A percentile compares a stretch with the other conserved stretches of the same genome.
These are phyloP conservation scores for Pogostemon cablin DNA, from an alignment of 257 asterid genomes.

Conservation along the genomic window DNA sequence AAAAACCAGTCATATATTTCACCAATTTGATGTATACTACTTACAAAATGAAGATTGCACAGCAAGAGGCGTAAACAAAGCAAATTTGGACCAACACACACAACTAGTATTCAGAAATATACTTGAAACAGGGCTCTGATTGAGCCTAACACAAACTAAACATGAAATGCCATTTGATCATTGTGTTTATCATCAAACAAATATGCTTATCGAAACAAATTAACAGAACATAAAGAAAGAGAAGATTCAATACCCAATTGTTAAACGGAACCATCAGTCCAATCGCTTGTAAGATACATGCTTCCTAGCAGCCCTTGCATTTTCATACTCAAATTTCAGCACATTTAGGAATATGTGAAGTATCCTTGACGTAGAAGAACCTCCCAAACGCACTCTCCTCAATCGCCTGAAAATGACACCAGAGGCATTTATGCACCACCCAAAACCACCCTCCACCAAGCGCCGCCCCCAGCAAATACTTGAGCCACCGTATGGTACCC, in stretches of 20 bases:
- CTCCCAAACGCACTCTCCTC: slow-evolving; percentile 75
- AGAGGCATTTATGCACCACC: slow-evolving; percentile 65
- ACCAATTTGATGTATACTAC: background rate
- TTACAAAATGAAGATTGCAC: background rate
- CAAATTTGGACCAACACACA: background rate
- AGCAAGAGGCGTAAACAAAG: too few relatives aligned
- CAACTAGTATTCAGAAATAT: background rate
- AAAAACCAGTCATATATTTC: background rate
- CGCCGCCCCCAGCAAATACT: slow-evolving; percentile 82
- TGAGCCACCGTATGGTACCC: slow-evolving; percentile 89
- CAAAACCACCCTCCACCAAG: slow-evolving; percentile 88
- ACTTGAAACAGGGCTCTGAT: background rate
- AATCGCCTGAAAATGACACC: slow-evolving; percentile 60
- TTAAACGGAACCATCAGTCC: slow-evolving; percentile 42
- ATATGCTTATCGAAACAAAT: background rate
- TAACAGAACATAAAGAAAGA: background rate
- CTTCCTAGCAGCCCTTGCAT: slow-evolving; percentile 75
- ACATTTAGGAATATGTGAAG: slow-evolving; percentile 84
- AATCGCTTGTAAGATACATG: slow-evolving; percentile 63
- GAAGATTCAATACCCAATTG: slow-evolving; percentile 21
- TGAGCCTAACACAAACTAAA: background rate
- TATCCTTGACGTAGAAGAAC: slow-evolving; percentile 71
- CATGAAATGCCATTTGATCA: background rate
- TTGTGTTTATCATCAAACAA: background rate
- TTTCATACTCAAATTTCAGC: slow-evolving; percentile 82